Conservation (phyloP, 495 filamentous ascomycete species). For the Podospora tetraspora region DNA sequence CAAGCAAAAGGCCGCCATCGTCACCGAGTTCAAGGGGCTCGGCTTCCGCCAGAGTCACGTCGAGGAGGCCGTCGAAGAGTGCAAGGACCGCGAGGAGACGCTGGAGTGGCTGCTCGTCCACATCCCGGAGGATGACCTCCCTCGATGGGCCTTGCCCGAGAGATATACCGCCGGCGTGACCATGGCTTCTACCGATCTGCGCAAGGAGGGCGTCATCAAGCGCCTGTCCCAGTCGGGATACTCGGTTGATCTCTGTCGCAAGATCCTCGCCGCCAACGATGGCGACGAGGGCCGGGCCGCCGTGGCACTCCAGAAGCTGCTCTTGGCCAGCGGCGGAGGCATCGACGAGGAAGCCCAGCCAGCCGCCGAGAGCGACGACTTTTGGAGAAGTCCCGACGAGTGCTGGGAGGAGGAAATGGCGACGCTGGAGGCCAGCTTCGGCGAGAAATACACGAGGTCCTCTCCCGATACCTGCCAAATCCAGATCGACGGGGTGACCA, state of each 20-base stretch:
- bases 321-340: slow-evolving; percentile 47
- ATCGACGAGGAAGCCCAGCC: slow-evolving; percentile 2
- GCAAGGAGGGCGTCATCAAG: slow-evolving; percentile 71
- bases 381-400: slow-evolving; percentile 44
- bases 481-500: slow-evolving; percentile 41
- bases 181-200: slow-evolving; percentile 72
- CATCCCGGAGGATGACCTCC: slow-evolving; percentile 93
- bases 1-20: slow-evolving; percentile 51
- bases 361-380: slow-evolving; percentile 29
- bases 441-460: slow-evolving; percentile 52
- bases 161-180: slow-evolving; percentile 82
- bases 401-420: slow-evolving; percentile 82
- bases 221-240: slow-evolving; percentile 80
- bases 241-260: slow-evolving; percentile 72
- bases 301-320: slow-evolving; percentile 65
- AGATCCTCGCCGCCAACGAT: slow-evolving; percentile 57
- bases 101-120: slow-evolving; percentile 91
- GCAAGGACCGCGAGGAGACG: slow-evolving; percentile 88
- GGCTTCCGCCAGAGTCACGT: slow-evolving; percentile 85
- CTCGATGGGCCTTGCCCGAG: slow-evolving; percentile 83
- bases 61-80: slow-evolving; percentile 79
- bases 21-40: slow-evolving; percentile 67
- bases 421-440: slow-evolving; percentile 76
- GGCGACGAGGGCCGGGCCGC: slow-evolving; percentile 78
- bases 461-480: slow-evolving; percentile 62